Conservation (phyloP, 164 flowering plant species). For the Litsea cubeba region DNA sequence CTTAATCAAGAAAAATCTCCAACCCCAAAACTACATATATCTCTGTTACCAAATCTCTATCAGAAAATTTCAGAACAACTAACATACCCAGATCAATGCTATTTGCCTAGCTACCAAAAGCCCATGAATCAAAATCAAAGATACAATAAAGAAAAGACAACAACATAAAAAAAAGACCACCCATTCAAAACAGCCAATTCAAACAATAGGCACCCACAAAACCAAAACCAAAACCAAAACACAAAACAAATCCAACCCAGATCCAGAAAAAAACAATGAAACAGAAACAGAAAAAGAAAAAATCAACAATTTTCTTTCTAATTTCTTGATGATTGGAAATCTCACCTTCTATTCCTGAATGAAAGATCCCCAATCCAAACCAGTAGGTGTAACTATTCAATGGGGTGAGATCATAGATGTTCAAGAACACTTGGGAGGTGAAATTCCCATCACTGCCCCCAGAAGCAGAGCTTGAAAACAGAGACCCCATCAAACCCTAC, state of each 20-base stretch:
- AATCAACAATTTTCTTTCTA: background rate
- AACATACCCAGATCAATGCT: background rate
- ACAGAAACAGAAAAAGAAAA: background rate
- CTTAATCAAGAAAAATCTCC: background rate
- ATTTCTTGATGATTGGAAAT: background rate
- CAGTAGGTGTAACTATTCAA: conserved; percentile 50
- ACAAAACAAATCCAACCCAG: background rate
- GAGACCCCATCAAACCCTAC: conserved; percentile 6
- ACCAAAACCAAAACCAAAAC: conserved; percentile 1
- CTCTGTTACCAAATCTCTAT: too few species aligned
- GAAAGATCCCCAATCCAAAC: conserved; percentile 72
- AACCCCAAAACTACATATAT: background rate
- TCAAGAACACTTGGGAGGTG: conserved; percentile 47
- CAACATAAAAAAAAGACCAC: background rate
- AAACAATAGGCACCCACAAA: background rate
- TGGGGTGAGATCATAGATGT: conserved; percentile 79
- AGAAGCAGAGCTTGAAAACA: conserved; percentile 20
- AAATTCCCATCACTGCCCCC: conserved; percentile 11
- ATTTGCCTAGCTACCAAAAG: background rate
- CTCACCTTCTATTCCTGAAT: conserved; percentile 75
- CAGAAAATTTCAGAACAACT: too few species aligned
- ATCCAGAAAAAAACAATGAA: background rate
- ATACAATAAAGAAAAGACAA: background rate
- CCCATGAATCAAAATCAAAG: background rate
- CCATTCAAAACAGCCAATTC: background rate